Evolutionary conservation across 148 eudicot genomes (phyloP), one percentile per base, ranked within the genome.

Genomic region (Rhododendron ferrugineum): DNA sequence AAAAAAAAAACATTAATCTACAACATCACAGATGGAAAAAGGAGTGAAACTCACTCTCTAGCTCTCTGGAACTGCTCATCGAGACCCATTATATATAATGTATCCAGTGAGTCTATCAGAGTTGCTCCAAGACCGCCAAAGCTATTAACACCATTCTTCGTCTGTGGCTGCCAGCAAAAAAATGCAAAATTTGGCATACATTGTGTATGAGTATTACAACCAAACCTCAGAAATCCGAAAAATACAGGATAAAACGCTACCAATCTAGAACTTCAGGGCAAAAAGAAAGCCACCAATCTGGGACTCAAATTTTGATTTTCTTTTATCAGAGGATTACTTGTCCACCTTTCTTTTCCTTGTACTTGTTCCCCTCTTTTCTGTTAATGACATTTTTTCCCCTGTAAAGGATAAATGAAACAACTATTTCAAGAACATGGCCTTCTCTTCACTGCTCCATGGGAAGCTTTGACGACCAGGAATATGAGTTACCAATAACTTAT

Each of bases 111-210:
- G 89, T 97, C 99, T 86, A 97, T 86, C 79, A 97, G 81, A 76
- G 98, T 97, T 76, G 99, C 99, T 85, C 99, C 99, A 86, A 97
- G 98, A 88, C 99, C 99, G 81, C 99, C 99, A 86, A 97, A 97
- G 93, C 99, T 97, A 85, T 97, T 92, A 85, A 95, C 95, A 76
- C 99, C 99, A 86, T 72, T 92, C 92, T 92, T 93, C 66, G 98
- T 34, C 89, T 95, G 95, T 78, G 99, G 99, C 99, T 97, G 95
- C 80, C n/a, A 85, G 64, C 64, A 84, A 84, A 86, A 54, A 85
- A 78, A 78, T 52, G 44, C 22, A 85, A 40, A 52, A 77, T 85
- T 86, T 77, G 6, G 79, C 34, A 78, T 9, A 82, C 44, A 50
- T 86, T 16, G 14, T 9, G 7, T 8, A 11, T 18, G 62, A 40